Percentiles rank a stretch among this genome's conserved stretches.
phyloP scores from a whole-genome alignment of 2,329 filamentous ascomycete genomes.

The Stagonosporopsis rhizophila region DNA sequence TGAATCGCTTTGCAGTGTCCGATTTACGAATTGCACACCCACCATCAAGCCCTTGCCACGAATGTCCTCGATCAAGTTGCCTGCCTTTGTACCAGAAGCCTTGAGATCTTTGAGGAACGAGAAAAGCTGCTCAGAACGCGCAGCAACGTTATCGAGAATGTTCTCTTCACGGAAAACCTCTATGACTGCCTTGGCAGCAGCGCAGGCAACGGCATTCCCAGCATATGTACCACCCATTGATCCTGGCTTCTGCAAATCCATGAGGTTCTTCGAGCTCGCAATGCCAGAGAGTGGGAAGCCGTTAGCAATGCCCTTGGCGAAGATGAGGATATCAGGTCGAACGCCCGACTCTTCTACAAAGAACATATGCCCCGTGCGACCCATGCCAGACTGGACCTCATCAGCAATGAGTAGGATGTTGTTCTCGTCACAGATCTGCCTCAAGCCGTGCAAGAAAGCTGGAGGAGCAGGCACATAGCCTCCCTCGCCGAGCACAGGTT shows the following conservation, averaged over 20 bases:
- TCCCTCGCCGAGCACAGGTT: slow-evolving; percentile 39
- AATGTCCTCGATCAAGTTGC: slow-evolving; percentile 38
- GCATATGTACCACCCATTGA: slow-evolving; percentile 43
- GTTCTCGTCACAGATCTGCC: slow-evolving; percentile 54
- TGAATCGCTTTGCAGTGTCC: slow-evolving; percentile 26
- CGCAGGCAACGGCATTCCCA: slow-evolving; percentile 40
- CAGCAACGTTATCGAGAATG: slow-evolving; percentile 37
- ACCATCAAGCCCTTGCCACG: slow-evolving; percentile 39
- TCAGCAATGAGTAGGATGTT: slow-evolving; percentile 54
- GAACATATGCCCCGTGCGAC: slow-evolving; percentile 55
- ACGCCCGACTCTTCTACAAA: slow-evolving; percentile 54
- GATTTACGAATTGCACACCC: slow-evolving; percentile 36
- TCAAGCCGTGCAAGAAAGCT: slow-evolving; percentile 43
- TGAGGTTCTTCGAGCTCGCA: slow-evolving; percentile 35
- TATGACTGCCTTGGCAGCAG: slow-evolving; percentile 36
- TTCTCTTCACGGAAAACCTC: slow-evolving; percentile 38
- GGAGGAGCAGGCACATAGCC: slow-evolving; percentile 41
- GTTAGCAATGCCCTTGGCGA: slow-evolving; percentile 47
- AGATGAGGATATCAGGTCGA: slow-evolving; percentile 53
- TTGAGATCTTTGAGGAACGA: slow-evolving; percentile 35
- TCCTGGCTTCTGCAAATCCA: slow-evolving; percentile 40
- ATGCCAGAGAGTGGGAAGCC: slow-evolving; percentile 41
- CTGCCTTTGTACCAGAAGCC: slow-evolving; percentile 33
- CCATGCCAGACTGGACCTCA: slow-evolving; percentile 55
- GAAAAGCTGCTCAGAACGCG: slow-evolving; percentile 38